These are phyloP conservation scores for Pythium inflatum DNA, from an alignment of 352 stramenopile species.

Conservation along the genomic window DNA sequence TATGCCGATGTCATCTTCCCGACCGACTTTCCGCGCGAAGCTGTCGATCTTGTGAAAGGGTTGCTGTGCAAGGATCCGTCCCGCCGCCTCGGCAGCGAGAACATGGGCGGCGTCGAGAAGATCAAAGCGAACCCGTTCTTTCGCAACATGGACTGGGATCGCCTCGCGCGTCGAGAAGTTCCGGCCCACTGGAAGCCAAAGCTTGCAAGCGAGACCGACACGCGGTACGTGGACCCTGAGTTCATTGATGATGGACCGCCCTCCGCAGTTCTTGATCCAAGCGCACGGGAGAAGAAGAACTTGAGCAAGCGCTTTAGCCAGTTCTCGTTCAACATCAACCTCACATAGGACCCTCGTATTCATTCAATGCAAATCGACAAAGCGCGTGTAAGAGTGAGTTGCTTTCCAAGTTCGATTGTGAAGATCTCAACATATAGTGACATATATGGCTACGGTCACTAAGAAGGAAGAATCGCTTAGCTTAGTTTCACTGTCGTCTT, in stretches of 20 bases:
- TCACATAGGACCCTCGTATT: constrained; percentile 34
- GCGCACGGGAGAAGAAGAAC: constrained; percentile 57
- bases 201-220: constrained; percentile 85
- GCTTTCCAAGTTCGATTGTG: too few relatives aligned
- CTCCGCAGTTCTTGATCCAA: constrained; percentile 81
- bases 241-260: constrained; percentile 87
- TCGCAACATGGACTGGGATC: constrained; percentile 73
- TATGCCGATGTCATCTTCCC: constrained; percentile 80
- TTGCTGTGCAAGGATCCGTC: constrained; percentile 78
- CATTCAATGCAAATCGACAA: too few relatives aligned
- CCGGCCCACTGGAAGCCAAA: constrained; percentile 84
- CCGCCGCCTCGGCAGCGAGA: constrained; percentile 65
- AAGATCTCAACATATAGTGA: too few relatives aligned
- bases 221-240: constrained; percentile 86
- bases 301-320: constrained; percentile 88
- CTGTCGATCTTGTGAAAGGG: constrained; percentile 74
- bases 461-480: too few relatives aligned
- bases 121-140: constrained; percentile 84
- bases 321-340: constrained; percentile 90
- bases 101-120: constrained; percentile 61
- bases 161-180: constrained; percentile 67
- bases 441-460: too few relatives aligned
- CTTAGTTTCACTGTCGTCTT: background rate
- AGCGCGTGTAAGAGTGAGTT: too few relatives aligned
- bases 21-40: constrained; percentile 73